A percentile compares a stretch with the other conserved stretches of the same genome.
These are phyloP conservation scores for Rosa lucieae DNA, from an alignment of 306 rosid species.

Conservation along the genomic window DNA sequence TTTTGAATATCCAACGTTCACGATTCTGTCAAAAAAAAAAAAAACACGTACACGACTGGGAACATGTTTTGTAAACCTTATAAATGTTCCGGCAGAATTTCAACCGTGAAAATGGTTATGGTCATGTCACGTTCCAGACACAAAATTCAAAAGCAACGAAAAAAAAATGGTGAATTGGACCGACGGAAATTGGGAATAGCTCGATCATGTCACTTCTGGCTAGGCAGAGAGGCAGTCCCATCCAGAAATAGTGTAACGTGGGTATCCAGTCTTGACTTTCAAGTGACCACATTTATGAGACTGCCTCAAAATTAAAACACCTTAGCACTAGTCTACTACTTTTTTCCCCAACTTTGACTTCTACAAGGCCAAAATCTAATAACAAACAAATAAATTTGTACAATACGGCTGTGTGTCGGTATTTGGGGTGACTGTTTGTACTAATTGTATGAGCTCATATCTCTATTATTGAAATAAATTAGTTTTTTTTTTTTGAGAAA, in stretches of 20 bases:
- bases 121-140: neutral
- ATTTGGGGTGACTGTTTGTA: too few relatives aligned
- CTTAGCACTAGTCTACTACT: too few relatives aligned
- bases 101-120: neutral
- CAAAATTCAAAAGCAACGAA: too few relatives aligned
- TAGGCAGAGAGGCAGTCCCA: neutral
- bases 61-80: neutral
- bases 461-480: too few relatives aligned
- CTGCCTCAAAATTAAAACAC: neutral
- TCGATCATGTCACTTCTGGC: neutral
- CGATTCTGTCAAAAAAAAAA: too few relatives aligned
- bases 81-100: neutral
- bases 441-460: too few relatives aligned
- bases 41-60: neutral
- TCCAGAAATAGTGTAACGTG: neutral
- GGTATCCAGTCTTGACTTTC: neutral
- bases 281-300: conserved; percentile 5
- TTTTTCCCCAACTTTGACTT: neutral
- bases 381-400: neutral
- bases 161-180: neutral
- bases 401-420: too few relatives aligned
- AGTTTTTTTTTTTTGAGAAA: too few relatives aligned
- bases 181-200: neutral
- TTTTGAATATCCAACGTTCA: neutral
- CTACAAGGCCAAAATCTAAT: neutral